A percentile compares a stretch with the other conserved stretches of the same genome.
phyloP scores from a whole-genome alignment of 768 basidiomycete species.

The Boletales sp. region DNA sequence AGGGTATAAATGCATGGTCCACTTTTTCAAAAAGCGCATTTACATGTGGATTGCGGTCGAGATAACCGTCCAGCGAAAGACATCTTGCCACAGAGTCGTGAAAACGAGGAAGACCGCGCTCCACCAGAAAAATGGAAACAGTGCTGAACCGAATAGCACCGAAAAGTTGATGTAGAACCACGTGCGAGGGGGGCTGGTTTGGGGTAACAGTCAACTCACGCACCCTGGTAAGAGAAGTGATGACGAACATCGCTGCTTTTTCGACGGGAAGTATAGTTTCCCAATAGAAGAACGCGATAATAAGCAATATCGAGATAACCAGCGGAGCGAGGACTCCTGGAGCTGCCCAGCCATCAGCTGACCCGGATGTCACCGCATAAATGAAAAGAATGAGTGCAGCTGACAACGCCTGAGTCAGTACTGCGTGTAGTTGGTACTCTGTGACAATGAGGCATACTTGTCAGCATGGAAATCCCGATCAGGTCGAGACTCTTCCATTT shows the following conservation, averaged over 20 bases:
- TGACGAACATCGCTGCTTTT: slow-evolving; percentile 40
- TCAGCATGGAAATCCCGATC: slow-evolving; percentile 38
- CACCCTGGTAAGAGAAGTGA: neutral
- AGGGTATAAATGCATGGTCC: neutral
- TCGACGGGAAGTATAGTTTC: slow-evolving; percentile 39
- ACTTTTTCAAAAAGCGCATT: slow-evolving; percentile 1
- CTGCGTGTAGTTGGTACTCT: neutral
- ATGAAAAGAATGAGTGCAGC: slow-evolving; percentile 39
- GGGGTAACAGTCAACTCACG: no score
- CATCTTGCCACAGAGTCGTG: slow-evolving; percentile 38
- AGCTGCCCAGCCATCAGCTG: slow-evolving; percentile 47
- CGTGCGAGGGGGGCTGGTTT: slow-evolving; percentile 36
- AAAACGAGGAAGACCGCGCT: slow-evolving; percentile 30
- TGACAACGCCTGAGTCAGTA: slow-evolving; percentile 8
- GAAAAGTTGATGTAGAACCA: slow-evolving; percentile 43
- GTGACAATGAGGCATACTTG: slow-evolving; percentile 22
- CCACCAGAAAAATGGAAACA: slow-evolving; percentile 45
- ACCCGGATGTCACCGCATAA: slow-evolving; percentile 43
- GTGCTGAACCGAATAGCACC: slow-evolving; percentile 34
- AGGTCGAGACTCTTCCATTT: slow-evolving; percentile 35
- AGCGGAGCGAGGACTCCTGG: slow-evolving; percentile 45
- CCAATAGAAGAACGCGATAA: slow-evolving; percentile 47
- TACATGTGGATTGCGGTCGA: slow-evolving; percentile 40
- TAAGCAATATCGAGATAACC: slow-evolving; percentile 40
- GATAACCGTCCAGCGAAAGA: slow-evolving; percentile 41